Percentiles rank a stretch among this genome's conserved stretches.
phyloP scores from a whole-genome alignment of 169 alveolate genomes.

The Theileria equi region DNA sequence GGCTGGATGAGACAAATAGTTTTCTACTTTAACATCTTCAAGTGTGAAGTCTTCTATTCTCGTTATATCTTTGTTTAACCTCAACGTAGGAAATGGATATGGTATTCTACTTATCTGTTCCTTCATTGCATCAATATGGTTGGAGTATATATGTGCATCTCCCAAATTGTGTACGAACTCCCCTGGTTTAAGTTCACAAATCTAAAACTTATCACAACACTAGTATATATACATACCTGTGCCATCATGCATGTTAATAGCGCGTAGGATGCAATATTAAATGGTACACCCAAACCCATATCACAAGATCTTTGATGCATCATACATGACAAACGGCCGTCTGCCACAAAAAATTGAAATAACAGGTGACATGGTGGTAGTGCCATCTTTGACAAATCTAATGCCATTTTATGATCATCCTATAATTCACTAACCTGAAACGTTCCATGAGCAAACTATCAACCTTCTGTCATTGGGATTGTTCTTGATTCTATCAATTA shows the following conservation, averaged over 20 bases:
- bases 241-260: constrained; percentile 94
- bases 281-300: constrained; percentile 98
- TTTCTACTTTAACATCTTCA: constrained; percentile 86
- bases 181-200: constrained; percentile 84
- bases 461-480: constrained; percentile 93
- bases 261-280: constrained; percentile 96
- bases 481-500: constrained; percentile 84
- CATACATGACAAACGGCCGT: constrained; percentile 89
- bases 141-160: constrained; percentile 93
- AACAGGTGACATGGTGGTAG: constrained; percentile 98
- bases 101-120: constrained; percentile 90
- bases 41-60: constrained; percentile 86
- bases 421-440: constrained; percentile 65
- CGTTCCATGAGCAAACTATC: constrained; percentile 95
- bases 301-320: constrained; percentile 97
- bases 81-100: constrained; percentile 94
- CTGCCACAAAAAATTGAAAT: constrained; percentile 91
- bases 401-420: background rate
- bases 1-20: constrained; percentile 86
- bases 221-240: constrained; percentile 73
- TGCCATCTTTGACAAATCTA: constrained; percentile 93
- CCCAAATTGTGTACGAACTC: constrained; percentile 93
- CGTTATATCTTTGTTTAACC: constrained; percentile 80
- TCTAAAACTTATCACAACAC: constrained; percentile 31
- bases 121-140: constrained; percentile 91